Evolutionary conservation across 192 early-diverging fungal genomes (phyloP), one percentile per base, ranked within the genome.

Genomic region (Coemansia sp.): DNA sequence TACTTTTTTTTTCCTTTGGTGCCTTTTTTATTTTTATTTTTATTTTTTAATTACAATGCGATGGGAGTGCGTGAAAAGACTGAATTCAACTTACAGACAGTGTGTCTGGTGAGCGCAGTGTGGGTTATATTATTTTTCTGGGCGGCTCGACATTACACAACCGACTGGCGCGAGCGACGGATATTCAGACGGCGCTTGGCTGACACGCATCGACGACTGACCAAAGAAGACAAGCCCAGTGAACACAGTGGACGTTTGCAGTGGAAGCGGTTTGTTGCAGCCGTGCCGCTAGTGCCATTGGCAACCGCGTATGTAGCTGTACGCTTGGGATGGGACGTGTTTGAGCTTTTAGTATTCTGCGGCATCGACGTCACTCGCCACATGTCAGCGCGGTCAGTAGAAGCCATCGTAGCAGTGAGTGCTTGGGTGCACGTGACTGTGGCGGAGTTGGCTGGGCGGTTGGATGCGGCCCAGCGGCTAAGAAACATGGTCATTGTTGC

Each of bases 331-430:
- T 80, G 78, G 73, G 78, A 75, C 19, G 47, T 80, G 6, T 75
- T 80, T 42, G 78, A 80, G 52, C 67, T 80, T 32, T 61, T 80
- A 37, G 78, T 72, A 9, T 80, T 80, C 42, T 80, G 78, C 60
- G 33, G 37, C 38, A 81, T 75, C 28, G 78, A 75, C 49, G n/a
- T 50, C 2, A 28, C 49, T 23, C 66, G 69, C 2, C 61, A 69
- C 9, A 21, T 60, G 1, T 39, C 40, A 1, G 21, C 43, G 4
- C 40, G 28, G 8, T 64, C 70, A 2, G 19, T 50, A 2, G 37
- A 35, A 23, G 42, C 47, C 14, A 50, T 35, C 1, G 11, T 49
- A 17, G n/a, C 28, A 6, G 16, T 64, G 26, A 52, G 33, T 7
- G 55, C 59, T 1, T 21, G 23, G 26, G 63, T 55, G 38, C 67